A percentile compares a stretch with the other conserved stretches of the same genome.
Evolutionary conservation across 139 green algal genomes (phyloP).

Genomic region (Spirogloea muscicola): DNA sequence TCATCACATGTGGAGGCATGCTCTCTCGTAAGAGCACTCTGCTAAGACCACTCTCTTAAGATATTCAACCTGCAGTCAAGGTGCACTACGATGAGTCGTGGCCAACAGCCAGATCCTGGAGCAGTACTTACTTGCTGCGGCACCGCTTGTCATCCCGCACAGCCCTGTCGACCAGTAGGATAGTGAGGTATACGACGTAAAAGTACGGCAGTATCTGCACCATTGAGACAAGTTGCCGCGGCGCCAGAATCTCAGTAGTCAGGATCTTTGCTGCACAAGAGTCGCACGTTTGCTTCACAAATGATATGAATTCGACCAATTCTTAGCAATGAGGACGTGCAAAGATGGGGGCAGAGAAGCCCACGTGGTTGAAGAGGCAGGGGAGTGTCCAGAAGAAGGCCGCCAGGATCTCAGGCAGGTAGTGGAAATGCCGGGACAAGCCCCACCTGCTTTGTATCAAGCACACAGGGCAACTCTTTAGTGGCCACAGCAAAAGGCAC

Average conservation of each 20-base stretch:
- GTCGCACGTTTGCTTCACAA: too few species aligned
- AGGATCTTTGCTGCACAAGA: too few species aligned
- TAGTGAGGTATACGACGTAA: constrained; percentile 67
- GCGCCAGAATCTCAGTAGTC: background rate
- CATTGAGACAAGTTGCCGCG: background rate
- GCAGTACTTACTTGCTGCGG: constrained; percentile 60
- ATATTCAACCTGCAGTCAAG: too few species aligned
- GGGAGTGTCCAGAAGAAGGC: constrained; percentile 67
- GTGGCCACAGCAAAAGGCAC: too few species aligned
- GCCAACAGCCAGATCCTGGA: too few species aligned
- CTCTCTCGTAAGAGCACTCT: too few species aligned
- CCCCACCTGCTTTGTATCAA: constrained; percentile 71
- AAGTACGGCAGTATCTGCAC: constrained; percentile 55
- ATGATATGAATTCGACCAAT: background rate
- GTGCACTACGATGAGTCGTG: too few species aligned
- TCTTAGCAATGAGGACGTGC: background rate
- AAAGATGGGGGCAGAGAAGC: background rate
- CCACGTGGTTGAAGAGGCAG: constrained; percentile 51
- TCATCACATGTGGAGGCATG: too few species aligned
- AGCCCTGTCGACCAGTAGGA: constrained; percentile 61
- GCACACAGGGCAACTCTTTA: too few species aligned
- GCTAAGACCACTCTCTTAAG: too few species aligned
- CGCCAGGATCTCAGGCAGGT: constrained; percentile 70
- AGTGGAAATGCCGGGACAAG: constrained; percentile 74
- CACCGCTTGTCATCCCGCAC: constrained; percentile 66